phyloP scores from a whole-genome alignment of 306 rosid genomes.

The Sicyos baderoa region DNA sequence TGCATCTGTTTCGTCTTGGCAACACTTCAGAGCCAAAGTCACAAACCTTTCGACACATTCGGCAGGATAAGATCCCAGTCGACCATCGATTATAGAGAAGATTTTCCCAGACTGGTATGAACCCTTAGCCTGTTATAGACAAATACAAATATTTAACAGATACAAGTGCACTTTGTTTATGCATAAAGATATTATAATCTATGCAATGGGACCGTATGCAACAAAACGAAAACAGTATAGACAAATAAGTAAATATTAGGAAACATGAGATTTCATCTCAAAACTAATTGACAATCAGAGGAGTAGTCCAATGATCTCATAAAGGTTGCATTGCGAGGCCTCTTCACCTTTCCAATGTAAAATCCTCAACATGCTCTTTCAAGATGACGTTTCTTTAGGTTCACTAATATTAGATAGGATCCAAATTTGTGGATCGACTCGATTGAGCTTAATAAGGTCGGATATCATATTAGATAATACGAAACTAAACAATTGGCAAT shows the following conservation, averaged over 20 bases:
- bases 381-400: no score
- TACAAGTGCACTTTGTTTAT: not conserved
- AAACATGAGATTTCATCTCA: no score
- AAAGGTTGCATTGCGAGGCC: no score
- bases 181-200: not conserved
- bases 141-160: conserved; percentile 7
- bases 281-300: no score
- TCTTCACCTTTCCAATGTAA: no score
- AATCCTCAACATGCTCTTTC: no score
- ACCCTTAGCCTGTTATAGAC: conserved; percentile 40
- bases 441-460: no score
- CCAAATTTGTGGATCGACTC: no score
- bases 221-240: not conserved
- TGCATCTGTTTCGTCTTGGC: conserved; percentile 59
- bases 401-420: no score
- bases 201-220: not conserved
- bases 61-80: conserved; percentile 76
- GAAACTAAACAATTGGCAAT: no score
- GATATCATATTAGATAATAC: no score
- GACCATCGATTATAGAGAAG: conserved; percentile 56
- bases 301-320: no score
- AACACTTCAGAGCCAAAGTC: conserved; percentile 62
- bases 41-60: conserved; percentile 60
- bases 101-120: conserved; percentile 58
- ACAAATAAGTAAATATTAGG: not conserved